Percentiles rank a stretch among this genome's conserved stretches.
These are phyloP conservation scores for Cymodocea nodosa DNA, from an alignment of 116 monocot genomes.

Conservation along the genomic window DNA sequence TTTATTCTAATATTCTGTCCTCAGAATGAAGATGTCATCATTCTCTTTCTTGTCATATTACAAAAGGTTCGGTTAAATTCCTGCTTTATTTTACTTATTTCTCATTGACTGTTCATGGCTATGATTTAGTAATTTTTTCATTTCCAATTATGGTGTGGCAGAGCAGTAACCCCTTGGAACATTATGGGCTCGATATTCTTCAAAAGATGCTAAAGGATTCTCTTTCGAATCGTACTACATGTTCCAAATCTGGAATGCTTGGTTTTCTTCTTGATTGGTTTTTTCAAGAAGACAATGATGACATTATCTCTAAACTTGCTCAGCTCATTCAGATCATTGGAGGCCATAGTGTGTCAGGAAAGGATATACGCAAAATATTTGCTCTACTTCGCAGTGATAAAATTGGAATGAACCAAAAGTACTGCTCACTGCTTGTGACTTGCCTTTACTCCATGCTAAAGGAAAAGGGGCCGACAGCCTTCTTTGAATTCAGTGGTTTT, in stretches of 20 bases:
- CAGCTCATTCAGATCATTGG: slow-evolving; percentile 78
- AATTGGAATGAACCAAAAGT: slow-evolving; percentile 33
- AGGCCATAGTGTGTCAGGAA: slow-evolving; percentile 91
- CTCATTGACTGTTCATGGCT: background rate
- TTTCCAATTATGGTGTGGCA: slow-evolving; percentile 32
- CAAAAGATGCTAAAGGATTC: slow-evolving; percentile 64
- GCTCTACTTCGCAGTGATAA: slow-evolving; percentile 69
- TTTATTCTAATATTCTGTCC: background rate
- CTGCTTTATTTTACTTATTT: slow-evolving; percentile 1
- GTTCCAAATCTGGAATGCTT: slow-evolving; percentile 68
- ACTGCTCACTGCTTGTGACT: slow-evolving; percentile 56
- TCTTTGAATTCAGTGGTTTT: slow-evolving; percentile 82
- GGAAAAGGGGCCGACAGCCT: slow-evolving; percentile 94
- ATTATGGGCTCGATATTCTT: slow-evolving; percentile 82
- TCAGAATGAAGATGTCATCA: slow-evolving; percentile 91
- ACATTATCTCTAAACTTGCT: slow-evolving; percentile 45
- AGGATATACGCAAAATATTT: slow-evolving; percentile 91
- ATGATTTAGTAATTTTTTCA: background rate
- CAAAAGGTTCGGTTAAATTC: slow-evolving; percentile 55
- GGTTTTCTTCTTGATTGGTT: slow-evolving; percentile 98
- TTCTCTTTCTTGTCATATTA: slow-evolving; percentile 59
- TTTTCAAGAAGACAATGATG: slow-evolving; percentile 37
- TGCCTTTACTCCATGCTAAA: slow-evolving; percentile 70
- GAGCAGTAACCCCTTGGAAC: slow-evolving; percentile 64
- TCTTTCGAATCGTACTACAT: slow-evolving; percentile 66